Percentiles rank a stretch among this genome's conserved stretches.
These are phyloP conservation scores for Terana coerulea DNA, from an alignment of 768 basidiomycete genomes.

Conservation along the genomic window DNA sequence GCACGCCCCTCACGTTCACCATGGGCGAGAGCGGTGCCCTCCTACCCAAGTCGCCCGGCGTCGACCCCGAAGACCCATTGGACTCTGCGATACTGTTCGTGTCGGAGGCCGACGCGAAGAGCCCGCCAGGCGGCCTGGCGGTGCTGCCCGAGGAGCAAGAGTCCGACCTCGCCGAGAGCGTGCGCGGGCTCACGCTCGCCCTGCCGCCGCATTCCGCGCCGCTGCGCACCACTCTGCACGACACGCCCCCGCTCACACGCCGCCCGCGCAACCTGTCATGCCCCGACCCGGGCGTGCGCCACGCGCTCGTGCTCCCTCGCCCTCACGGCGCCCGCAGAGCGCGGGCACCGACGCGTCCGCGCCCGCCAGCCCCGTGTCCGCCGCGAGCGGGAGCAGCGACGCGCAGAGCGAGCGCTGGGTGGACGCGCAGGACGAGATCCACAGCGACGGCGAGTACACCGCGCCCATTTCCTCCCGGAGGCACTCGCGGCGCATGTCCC, in stretches of 20 bases:
- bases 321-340: not conserved
- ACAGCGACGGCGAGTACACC: not conserved
- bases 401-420: not conserved
- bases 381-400: constrained; percentile 1
- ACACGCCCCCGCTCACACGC: constrained; percentile 10
- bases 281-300: constrained; percentile 23
- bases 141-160: constrained; percentile 52
- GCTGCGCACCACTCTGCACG: not conserved
- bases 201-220: not conserved
- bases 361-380: not conserved
- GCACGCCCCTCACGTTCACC: constrained; percentile 20
- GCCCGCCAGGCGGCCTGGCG: constrained; percentile 30
- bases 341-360: not conserved
- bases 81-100: constrained; percentile 2
- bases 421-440: not conserved
- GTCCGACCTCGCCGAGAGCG: constrained; percentile 32
- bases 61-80: constrained; percentile 1
- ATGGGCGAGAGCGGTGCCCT: constrained; percentile 20
- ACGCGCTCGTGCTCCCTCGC: constrained; percentile 20
- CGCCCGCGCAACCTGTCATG: constrained; percentile 23
- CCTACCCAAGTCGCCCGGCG: constrained; percentile 7
- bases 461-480: not conserved
- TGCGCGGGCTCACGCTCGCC: constrained; percentile 7
- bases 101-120: constrained; percentile 11
- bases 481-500: no score